Evolutionary conservation across 805 yeast genomes (phyloP).

Genomic region (Candida krabiensis): DNA sequence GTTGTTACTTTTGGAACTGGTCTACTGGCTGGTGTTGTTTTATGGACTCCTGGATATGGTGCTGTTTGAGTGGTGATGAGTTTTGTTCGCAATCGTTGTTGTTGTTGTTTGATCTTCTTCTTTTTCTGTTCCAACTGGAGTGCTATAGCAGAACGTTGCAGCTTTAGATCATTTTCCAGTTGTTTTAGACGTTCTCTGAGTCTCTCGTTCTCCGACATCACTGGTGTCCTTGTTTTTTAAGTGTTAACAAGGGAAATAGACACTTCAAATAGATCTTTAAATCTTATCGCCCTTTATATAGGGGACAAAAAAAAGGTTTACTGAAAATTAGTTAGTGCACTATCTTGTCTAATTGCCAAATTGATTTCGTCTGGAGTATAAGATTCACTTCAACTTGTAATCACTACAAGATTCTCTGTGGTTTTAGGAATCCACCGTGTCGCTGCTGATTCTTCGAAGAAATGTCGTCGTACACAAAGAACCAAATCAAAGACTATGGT

Average conservation of each 20-base stretch:
- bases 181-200: conserved; percentile 19
- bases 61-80: not conserved
- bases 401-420: too few relatives aligned
- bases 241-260: too few relatives aligned
- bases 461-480: conserved; percentile 22
- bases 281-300: too few relatives aligned
- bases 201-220: conserved; percentile 20
- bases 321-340: too few relatives aligned
- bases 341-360: too few relatives aligned
- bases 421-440: too few relatives aligned
- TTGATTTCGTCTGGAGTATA: too few relatives aligned
- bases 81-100: conserved; percentile 3
- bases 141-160: conserved; percentile 15
- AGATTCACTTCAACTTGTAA: too few relatives aligned
- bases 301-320: too few relatives aligned
- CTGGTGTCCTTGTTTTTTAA: too few relatives aligned
- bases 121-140: conserved; percentile 18
- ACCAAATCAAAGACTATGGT: conserved; percentile 26
- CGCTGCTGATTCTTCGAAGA: too few relatives aligned
- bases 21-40: not conserved
- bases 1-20: not conserved
- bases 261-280: too few relatives aligned
- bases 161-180: conserved; percentile 19
- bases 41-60: not conserved
- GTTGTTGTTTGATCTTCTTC: conserved; percentile 9